A percentile compares a stretch with the other conserved stretches of the same genome.
Evolutionary conservation across 176 grass and related monocot species (phyloP).

Genomic region (Pontederia paniculata): DNA sequence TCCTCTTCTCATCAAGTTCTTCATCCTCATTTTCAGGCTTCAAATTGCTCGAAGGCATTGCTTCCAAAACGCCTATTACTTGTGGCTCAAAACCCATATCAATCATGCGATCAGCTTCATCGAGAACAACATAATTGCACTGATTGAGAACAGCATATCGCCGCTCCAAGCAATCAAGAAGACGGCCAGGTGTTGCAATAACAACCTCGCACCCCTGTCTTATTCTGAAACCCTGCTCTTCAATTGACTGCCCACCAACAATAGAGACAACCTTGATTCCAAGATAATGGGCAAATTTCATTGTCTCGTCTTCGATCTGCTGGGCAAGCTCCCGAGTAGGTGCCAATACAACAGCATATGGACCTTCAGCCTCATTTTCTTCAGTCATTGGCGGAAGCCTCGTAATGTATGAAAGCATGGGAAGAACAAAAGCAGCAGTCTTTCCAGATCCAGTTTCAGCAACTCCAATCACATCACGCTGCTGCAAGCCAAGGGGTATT

Average conservation of each 20-base stretch:
- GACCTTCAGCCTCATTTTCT: slow-evolving; percentile 93
- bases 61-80: slow-evolving; percentile 87
- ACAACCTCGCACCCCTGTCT: slow-evolving; percentile 95
- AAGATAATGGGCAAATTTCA: slow-evolving; percentile 89
- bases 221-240: slow-evolving; percentile 92
- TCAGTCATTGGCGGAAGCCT: slow-evolving; percentile 77
- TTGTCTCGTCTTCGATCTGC: slow-evolving; percentile 96
- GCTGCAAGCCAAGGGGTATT: slow-evolving; percentile 87
- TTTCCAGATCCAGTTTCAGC: slow-evolving; percentile 94
- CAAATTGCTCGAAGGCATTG: slow-evolving; percentile 95
- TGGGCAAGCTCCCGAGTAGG: slow-evolving; percentile 95
- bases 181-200: slow-evolving; percentile 83
- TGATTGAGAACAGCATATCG: slow-evolving; percentile 94
- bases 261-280: slow-evolving; percentile 95
- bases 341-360: slow-evolving; percentile 96
- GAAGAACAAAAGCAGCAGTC: slow-evolving; percentile 91
- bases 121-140: slow-evolving; percentile 95
- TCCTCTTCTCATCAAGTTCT: slow-evolving; percentile 88
- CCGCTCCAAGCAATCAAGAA: slow-evolving; percentile 94
- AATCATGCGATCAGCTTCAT: slow-evolving; percentile 99
- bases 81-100: slow-evolving; percentile 99
- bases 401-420: slow-evolving; percentile 91
- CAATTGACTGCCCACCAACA: slow-evolving; percentile 93
- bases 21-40: slow-evolving; percentile 99
- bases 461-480: slow-evolving; percentile 95